These are phyloP conservation scores for Corynespora cassiicola DNA, from an alignment of 2,329 filamentous ascomycete species.

Conservation along the genomic window DNA sequence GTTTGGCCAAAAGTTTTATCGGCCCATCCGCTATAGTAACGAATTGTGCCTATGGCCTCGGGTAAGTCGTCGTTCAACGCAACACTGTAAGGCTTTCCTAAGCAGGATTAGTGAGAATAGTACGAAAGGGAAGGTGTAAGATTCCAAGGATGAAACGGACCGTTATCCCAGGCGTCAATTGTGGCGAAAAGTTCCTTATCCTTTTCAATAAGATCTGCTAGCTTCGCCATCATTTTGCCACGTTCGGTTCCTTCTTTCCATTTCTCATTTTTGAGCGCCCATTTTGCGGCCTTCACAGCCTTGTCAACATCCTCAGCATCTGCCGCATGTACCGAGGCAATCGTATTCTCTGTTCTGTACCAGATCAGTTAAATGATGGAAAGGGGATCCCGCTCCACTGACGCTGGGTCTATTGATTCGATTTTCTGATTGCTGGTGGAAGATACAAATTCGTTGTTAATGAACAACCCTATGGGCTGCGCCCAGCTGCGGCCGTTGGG, in stretches of 20 bases:
- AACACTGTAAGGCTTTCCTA: constrained; percentile 70
- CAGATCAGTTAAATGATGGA: no score
- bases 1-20: constrained; percentile 79
- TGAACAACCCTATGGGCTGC: no score
- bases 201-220: constrained; percentile 35
- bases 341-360: constrained; percentile 34
- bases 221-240: constrained; percentile 26
- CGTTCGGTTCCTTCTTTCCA: constrained; percentile 28
- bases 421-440: constrained; percentile 11
- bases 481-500: constrained; percentile 47
- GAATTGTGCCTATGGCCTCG: constrained; percentile 62
- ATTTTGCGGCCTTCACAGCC: constrained; percentile 41
- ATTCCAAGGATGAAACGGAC: no score
- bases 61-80: constrained; percentile 67
- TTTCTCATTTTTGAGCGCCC: constrained; percentile 23
- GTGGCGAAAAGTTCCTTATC: constrained; percentile 26
- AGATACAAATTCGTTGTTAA: constrained; percentile 1
- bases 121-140: neutral
- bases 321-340: constrained; percentile 39
- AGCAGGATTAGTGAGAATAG: constrained; percentile 9
- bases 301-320: constrained; percentile 41
- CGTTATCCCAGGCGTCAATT: constrained; percentile 71
- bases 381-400: no score
- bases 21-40: constrained; percentile 78
- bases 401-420: constrained; percentile 20